These are phyloP conservation scores for Lachnellula cervina DNA, from an alignment of 2,329 filamentous ascomycete genomes.

Conservation along the genomic window DNA sequence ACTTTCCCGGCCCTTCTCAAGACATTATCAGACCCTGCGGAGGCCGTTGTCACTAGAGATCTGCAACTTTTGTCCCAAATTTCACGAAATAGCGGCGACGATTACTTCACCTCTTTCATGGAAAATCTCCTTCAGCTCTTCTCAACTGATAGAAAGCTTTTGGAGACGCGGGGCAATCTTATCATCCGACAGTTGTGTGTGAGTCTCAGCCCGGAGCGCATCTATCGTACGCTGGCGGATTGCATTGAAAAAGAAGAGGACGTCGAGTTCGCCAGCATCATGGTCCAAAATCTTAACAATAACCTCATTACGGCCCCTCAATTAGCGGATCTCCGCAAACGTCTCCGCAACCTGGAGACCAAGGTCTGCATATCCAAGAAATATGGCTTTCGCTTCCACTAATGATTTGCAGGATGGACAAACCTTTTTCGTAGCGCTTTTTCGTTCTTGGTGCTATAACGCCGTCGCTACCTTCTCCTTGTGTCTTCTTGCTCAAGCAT, in stretches of 20 bases:
- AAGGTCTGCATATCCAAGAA: slow-evolving; percentile 48
- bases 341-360: slow-evolving; percentile 83
- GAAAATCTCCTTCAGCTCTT: slow-evolving; percentile 92
- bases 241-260: slow-evolving; percentile 98
- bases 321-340: slow-evolving; percentile 81
- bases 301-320: slow-evolving; percentile 97
- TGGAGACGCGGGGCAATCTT: slow-evolving; percentile 90
- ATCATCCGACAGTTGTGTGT: slow-evolving; percentile 95
- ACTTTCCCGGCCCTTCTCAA: slow-evolving; percentile 95
- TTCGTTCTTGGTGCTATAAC: slow-evolving; percentile 97
- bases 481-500: slow-evolving; percentile 91
- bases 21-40: slow-evolving; percentile 89
- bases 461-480: slow-evolving; percentile 96
- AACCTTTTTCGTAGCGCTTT: slow-evolving; percentile 88
- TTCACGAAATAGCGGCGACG: slow-evolving; percentile 91
- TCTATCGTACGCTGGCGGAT: slow-evolving; percentile 91
- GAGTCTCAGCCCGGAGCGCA: slow-evolving; percentile 87
- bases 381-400: slow-evolving; percentile 2
- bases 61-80: slow-evolving; percentile 92
- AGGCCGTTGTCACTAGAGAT: slow-evolving; percentile 93
- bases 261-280: slow-evolving; percentile 97
- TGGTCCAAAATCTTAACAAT: slow-evolving; percentile 99
- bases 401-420: slow-evolving; percentile 68
- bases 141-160: slow-evolving; percentile 82
- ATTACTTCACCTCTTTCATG: slow-evolving; percentile 98